Conservation (phyloP, 768 basidiomycete genomes). For the Russula sp. region DNA sequence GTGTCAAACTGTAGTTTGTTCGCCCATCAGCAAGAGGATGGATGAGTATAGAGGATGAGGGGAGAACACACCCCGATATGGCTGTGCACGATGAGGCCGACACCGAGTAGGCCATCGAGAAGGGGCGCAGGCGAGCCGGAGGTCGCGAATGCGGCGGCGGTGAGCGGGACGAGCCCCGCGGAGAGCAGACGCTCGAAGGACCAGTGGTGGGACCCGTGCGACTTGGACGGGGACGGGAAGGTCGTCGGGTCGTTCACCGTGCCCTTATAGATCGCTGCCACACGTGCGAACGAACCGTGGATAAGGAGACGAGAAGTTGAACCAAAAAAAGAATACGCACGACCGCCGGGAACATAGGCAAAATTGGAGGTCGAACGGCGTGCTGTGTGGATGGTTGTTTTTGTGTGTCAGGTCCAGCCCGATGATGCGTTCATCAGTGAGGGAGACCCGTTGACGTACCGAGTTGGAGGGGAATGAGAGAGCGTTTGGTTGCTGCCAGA, state of each 20-base stretch:
- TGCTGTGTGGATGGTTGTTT: constrained; percentile 20
- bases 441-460: not conserved
- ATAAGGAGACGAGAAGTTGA: not conserved
- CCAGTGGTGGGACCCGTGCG: constrained; percentile 88
- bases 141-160: constrained; percentile 78
- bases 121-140: constrained; percentile 73
- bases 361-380: constrained; percentile 16
- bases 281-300: not conserved
- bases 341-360: constrained; percentile 63
- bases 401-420: too few species aligned
- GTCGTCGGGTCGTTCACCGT: constrained; percentile 93
- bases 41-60: not conserved
- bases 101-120: constrained; percentile 82
- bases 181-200: constrained; percentile 91
- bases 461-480: constrained; percentile 7
- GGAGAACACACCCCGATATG: constrained; percentile 77
- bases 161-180: constrained; percentile 82
- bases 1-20: constrained; percentile 55
- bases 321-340: constrained; percentile 37
- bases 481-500: constrained; percentile 5
- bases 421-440: constrained; percentile 16
- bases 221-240: constrained; percentile 75
- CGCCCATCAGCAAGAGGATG: not conserved
- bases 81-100: constrained; percentile 87
- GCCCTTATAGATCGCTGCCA: constrained; percentile 75